Conservation (phyloP, 768 basidiomycete species). For the Podaxis sp. region DNA sequence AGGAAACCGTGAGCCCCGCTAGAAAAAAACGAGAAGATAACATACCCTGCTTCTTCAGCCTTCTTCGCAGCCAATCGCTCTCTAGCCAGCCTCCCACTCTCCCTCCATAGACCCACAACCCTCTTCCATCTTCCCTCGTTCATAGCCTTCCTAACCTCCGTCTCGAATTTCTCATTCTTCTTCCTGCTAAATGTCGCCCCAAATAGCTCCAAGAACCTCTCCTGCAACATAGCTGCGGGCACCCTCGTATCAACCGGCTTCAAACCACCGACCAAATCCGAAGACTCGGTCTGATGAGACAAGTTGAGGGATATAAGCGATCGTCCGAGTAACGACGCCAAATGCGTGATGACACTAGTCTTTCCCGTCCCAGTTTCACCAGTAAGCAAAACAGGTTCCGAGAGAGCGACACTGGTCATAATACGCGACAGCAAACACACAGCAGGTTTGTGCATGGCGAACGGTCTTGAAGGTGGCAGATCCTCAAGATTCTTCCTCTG, state of each 20-base stretch:
- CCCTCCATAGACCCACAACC: constrained; percentile 79
- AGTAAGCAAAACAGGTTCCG: constrained; percentile 86
- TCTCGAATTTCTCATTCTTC: constrained; percentile 86
- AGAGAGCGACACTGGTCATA: constrained; percentile 63
- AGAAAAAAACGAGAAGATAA: background rate
- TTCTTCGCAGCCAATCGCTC: constrained; percentile 50
- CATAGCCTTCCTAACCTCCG: constrained; percentile 78
- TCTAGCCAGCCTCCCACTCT: constrained; percentile 66
- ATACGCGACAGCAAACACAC: constrained; percentile 78
- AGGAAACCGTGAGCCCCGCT: background rate
- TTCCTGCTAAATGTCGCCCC: constrained; percentile 83
- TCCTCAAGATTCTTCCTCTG: constrained; percentile 28
- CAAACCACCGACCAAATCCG: constrained; percentile 92
- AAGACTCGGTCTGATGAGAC: constrained; percentile 94
- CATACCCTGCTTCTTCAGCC: constrained; percentile 24
- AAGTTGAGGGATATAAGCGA: constrained; percentile 88
- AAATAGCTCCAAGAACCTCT: constrained; percentile 78
- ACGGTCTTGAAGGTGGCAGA: constrained; percentile 53
- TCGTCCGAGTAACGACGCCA: constrained; percentile 73
- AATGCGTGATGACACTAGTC: constrained; percentile 86
- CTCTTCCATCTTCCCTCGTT: constrained; percentile 84
- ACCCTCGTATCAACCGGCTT: constrained; percentile 91
- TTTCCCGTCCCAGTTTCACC: constrained; percentile 99
- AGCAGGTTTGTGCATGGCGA: constrained; percentile 88
- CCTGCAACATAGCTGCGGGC: constrained; percentile 68